Conservation (phyloP, 257 asterid genomes). For the Scutellaria galericulata region DNA sequence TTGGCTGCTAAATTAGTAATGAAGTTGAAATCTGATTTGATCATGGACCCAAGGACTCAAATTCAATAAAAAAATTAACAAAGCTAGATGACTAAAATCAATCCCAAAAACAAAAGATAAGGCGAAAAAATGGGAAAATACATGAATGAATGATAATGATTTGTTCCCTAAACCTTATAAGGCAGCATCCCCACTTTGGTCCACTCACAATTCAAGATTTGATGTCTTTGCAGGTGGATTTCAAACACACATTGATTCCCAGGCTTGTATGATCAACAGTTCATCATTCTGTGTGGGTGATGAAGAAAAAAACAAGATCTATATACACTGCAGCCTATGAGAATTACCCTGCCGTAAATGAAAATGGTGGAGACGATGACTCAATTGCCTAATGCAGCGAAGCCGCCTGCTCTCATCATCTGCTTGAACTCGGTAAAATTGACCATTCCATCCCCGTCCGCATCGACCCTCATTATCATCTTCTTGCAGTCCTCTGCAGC, state of each 20-base stretch:
- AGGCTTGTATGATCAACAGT: not conserved
- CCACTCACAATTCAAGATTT: not conserved
- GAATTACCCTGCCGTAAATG: conserved; percentile 18
- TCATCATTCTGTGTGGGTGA: conserved; percentile 1
- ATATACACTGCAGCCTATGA: conserved; percentile 38
- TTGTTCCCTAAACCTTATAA: conserved; percentile 23
- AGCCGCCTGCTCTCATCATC: conserved; percentile 77
- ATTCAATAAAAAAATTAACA: conserved; percentile 1
- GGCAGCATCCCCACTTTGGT: conserved; percentile 29
- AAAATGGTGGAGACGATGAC: not conserved
- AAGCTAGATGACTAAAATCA: conserved; percentile 31
- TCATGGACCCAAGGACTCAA: conserved; percentile 27
- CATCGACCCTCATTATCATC: conserved; percentile 70
- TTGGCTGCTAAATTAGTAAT: conserved; percentile 15
- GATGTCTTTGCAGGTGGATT: conserved; percentile 18
- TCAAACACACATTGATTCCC: not conserved
- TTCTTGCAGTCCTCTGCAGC: conserved; percentile 59
- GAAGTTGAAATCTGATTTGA: conserved; percentile 33
- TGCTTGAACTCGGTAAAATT: conserved; percentile 62
- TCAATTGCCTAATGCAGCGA: conserved; percentile 46
- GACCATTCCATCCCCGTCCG: conserved; percentile 66
- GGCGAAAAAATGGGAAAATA: conserved; percentile 11
- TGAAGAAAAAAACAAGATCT: conserved; percentile 18
- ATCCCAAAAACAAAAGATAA: not conserved
- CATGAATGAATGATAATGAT: conserved; percentile 34